phyloP scores from a whole-genome alignment of 1,139 yeast genomes.

The Lizanozyma gosingica region DNA sequence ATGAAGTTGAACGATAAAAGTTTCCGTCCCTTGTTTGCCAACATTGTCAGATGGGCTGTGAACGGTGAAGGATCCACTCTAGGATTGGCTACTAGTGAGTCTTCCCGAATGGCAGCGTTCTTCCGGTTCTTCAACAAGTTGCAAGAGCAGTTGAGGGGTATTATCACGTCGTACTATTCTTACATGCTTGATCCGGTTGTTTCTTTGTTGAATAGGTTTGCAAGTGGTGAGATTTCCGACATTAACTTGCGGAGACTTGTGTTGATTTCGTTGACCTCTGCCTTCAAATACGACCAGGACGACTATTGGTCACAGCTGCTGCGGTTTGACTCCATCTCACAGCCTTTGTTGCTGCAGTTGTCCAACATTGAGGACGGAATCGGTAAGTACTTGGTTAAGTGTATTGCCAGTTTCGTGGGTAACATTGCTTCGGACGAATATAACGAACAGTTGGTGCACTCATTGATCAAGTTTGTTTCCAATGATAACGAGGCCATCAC shows the following conservation, averaged over 20 bases:
- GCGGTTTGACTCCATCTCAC: conserved; percentile 66
- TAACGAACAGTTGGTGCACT: conserved; percentile 40
- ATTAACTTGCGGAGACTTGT: conserved; percentile 62
- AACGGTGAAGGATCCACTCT: conserved; percentile 60
- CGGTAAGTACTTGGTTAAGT: conserved; percentile 72
- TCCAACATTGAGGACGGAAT: conserved; percentile 56
- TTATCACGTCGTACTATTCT: conserved; percentile 81
- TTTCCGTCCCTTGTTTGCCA: conserved; percentile 86
- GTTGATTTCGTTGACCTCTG: conserved; percentile 60
- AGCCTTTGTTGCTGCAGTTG: conserved; percentile 58
- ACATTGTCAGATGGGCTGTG: conserved; percentile 88
- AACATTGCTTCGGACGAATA: conserved; percentile 79
- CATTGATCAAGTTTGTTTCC: conserved; percentile 29
- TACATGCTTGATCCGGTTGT: conserved; percentile 71
- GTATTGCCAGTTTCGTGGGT: conserved; percentile 66
- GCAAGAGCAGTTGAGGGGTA: conserved; percentile 76
- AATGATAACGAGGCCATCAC: conserved; percentile 20
- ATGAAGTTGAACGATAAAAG: conserved; percentile 89
- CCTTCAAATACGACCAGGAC: conserved; percentile 83
- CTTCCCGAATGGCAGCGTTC: conserved; percentile 58
- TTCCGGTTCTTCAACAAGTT: conserved; percentile 81
- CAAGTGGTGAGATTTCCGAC: conserved; percentile 32
- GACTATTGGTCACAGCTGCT: conserved; percentile 91
- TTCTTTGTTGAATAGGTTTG: conserved; percentile 41
- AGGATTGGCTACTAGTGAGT: conserved; percentile 33